These are phyloP conservation scores for Nemania sp. DNA, from an alignment of 2,329 filamentous ascomycete species.

Conservation along the genomic window DNA sequence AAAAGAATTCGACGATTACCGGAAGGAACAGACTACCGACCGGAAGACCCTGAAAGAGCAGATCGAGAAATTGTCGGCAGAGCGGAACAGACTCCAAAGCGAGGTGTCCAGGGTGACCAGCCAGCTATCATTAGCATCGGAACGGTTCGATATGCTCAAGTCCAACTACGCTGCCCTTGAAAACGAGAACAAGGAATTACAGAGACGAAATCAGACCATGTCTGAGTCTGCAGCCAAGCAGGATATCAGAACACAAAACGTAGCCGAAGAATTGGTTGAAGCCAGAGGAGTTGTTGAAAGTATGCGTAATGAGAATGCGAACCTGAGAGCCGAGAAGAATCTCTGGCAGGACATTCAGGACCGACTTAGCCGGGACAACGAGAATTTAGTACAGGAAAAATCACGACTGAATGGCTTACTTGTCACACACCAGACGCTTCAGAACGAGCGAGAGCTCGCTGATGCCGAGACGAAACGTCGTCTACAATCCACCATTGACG, in stretches of 20 bases:
- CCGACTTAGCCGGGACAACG: constrained; percentile 85
- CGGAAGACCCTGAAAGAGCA: constrained; percentile 83
- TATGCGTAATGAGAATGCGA: constrained; percentile 85
- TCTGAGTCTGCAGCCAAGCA: constrained; percentile 87
- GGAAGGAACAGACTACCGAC: constrained; percentile 81
- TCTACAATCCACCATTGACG: constrained; percentile 76
- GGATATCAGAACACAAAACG: constrained; percentile 86
- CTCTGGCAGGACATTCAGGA: constrained; percentile 94
- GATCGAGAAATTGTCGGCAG: constrained; percentile 75
- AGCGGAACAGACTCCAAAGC: constrained; percentile 80
- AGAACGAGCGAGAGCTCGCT: constrained; percentile 86
- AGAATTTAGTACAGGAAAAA: constrained; percentile 80
- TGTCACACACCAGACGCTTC: constrained; percentile 80
- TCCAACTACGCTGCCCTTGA: constrained; percentile 84
- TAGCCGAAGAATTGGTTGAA: constrained; percentile 90
- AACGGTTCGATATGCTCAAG: constrained; percentile 87
- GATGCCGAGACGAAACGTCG: constrained; percentile 82
- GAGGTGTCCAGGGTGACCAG: constrained; percentile 80
- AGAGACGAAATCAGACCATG: constrained; percentile 76
- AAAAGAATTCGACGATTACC: constrained; percentile 84
- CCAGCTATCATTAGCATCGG: constrained; percentile 77
- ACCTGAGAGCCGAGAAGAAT: constrained; percentile 92
- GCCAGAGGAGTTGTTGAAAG: constrained; percentile 80
- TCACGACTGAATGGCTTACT: constrained; percentile 81
- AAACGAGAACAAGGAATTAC: constrained; percentile 81